phyloP scores from a whole-genome alignment of 108 stramenopile genomes.

The Hondaea fermentalgiana region DNA sequence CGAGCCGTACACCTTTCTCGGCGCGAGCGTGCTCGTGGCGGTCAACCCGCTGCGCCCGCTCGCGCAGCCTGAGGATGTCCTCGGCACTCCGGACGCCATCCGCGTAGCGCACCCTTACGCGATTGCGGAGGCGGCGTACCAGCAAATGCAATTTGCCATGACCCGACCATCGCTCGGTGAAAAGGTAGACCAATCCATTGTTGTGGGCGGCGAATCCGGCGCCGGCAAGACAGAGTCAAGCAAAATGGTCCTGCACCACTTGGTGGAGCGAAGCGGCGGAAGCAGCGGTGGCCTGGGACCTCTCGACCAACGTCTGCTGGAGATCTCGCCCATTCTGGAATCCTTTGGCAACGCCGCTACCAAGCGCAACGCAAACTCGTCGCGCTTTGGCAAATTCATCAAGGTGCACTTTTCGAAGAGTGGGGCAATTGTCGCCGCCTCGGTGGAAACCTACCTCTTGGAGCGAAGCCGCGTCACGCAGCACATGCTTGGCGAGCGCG shows the following conservation, averaged over 20 bases:
- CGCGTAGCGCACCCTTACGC: background rate
- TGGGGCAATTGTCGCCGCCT: constrained; percentile 18
- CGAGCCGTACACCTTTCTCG: constrained; percentile 40
- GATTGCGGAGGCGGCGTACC: background rate
- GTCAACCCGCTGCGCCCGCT: background rate
- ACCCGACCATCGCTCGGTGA: background rate
- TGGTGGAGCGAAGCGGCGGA: background rate
- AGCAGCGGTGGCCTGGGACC: background rate
- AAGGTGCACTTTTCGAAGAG: constrained; percentile 37
- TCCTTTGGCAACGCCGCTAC: constrained; percentile 2
- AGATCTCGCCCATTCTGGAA: background rate
- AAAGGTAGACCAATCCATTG: background rate
- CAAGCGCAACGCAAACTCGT: constrained; percentile 39
- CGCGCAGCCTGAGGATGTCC: background rate
- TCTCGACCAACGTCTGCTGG: background rate
- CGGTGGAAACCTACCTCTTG: constrained; percentile 46
- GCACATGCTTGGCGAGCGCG: constrained; percentile 42
- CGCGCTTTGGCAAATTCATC: constrained; percentile 59
- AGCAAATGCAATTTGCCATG: background rate
- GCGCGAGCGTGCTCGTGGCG: background rate
- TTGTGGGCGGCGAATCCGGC: constrained; percentile 30
- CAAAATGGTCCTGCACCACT: constrained; percentile 19
- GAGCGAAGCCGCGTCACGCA: constrained; percentile 51
- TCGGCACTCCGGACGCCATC: background rate
- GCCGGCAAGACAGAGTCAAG: constrained; percentile 30